Evolutionary conservation across 805 yeast genomes (phyloP).

Genomic region (Kluyveromyces dobzhanskii): DNA sequence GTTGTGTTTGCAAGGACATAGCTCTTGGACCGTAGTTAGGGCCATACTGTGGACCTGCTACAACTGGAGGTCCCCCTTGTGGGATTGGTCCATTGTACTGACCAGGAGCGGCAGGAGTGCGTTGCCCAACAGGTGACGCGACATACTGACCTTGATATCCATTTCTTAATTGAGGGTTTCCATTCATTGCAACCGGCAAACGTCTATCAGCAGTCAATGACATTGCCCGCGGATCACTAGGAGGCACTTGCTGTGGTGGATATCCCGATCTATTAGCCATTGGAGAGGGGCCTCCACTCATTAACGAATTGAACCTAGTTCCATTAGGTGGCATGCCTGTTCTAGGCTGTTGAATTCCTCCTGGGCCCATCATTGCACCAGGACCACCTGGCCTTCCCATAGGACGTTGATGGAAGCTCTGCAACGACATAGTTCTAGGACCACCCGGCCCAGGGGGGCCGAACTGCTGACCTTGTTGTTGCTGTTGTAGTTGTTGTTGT

Average conservation of each 20-base stretch:
- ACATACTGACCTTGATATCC: not conserved
- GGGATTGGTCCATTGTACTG: not conserved
- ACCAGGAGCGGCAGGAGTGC: conserved; percentile 10
- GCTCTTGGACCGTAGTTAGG: conserved; percentile 20
- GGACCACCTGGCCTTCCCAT: conserved; percentile 2
- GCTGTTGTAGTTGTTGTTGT: conserved; percentile 27
- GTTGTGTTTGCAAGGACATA: conserved; percentile 24
- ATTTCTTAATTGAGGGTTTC: not conserved
- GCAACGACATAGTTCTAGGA: conserved; percentile 41
- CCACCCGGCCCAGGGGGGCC: conserved; percentile 13
- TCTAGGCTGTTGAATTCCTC: conserved; percentile 9
- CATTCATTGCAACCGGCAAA: not conserved
- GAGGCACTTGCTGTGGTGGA: not conserved
- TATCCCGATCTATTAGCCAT: not conserved
- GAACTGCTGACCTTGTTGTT: conserved; percentile 18
- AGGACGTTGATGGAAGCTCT: conserved; percentile 9
- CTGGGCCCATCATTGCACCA: conserved; percentile 8
- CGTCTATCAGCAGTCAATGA: conserved; percentile 1
- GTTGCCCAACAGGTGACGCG: not conserved
- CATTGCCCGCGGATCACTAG: conserved; percentile 3
- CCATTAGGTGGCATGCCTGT: conserved; percentile 10
- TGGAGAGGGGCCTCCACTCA: conserved; percentile 2
- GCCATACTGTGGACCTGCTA: not conserved
- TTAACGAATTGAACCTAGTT: conserved; percentile 29
- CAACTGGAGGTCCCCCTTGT: not conserved